Conservation (phyloP, 2,329 filamentous ascomycete genomes). For the Ceratocystis cubensis region DNA sequence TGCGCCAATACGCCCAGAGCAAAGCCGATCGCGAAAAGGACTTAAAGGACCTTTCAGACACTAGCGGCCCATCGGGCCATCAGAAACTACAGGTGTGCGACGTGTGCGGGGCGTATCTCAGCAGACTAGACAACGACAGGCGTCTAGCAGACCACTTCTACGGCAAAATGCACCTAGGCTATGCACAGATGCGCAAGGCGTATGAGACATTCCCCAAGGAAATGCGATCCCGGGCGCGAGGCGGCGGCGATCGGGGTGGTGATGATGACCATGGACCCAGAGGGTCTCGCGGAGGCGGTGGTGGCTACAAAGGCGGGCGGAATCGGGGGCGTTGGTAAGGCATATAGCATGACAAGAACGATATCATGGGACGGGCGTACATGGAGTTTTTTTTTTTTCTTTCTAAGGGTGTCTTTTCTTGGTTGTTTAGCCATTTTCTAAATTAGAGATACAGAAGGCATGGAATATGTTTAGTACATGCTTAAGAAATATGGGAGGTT, state of each 20-base stretch:
- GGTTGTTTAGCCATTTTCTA: not conserved
- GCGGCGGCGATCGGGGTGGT: slow-evolving; percentile 38
- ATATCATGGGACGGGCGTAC: slow-evolving; percentile 7
- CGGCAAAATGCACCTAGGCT: slow-evolving; percentile 97
- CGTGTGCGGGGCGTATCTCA: slow-evolving; percentile 91
- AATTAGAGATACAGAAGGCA: not conserved
- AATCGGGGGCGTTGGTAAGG: slow-evolving; percentile 38
- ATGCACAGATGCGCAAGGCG: slow-evolving; percentile 95
- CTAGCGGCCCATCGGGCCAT: slow-evolving; percentile 81
- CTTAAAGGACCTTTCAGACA: slow-evolving; percentile 81
- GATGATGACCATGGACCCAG: slow-evolving; percentile 34
- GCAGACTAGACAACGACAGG: slow-evolving; percentile 83
- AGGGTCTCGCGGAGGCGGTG: slow-evolving; percentile 39
- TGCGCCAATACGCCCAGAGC: slow-evolving; percentile 64
- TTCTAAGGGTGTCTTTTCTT: not conserved
- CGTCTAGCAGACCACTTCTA: slow-evolving; percentile 95
- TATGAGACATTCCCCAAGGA: slow-evolving; percentile 79
- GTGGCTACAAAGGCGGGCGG: slow-evolving; percentile 36
- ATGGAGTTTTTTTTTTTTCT: not conserved
- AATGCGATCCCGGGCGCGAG: slow-evolving; percentile 56
- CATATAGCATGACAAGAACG: not conserved
- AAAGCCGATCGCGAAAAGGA: slow-evolving; percentile 79
- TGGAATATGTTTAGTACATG: not conserved
- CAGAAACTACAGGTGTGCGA: slow-evolving; percentile 98
- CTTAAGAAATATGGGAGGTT: no score